phyloP scores from a whole-genome alignment of 345 rosid genomes.

The Turritis glabra region DNA sequence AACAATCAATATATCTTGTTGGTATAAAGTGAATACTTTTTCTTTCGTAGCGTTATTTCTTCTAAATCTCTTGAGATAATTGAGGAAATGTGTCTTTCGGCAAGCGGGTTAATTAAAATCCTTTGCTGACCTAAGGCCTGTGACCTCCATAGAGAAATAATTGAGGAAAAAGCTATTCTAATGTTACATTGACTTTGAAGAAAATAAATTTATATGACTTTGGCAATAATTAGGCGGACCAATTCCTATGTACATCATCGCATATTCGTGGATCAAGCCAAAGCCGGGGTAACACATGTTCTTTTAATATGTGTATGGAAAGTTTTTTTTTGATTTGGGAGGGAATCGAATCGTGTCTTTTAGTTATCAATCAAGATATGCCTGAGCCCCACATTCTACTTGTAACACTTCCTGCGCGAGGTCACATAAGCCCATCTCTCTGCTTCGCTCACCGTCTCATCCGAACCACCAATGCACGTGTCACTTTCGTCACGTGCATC shows the following conservation, averaged over 20 bases:
- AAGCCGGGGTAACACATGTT: neutral
- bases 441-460: constrained; percentile 55
- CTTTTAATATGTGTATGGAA: neutral
- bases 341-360: neutral
- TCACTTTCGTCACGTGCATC: constrained; percentile 49
- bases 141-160: too few relatives aligned
- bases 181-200: neutral
- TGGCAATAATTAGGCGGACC: neutral
- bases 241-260: neutral
- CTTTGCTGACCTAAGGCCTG: too few relatives aligned
- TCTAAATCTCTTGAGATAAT: too few relatives aligned
- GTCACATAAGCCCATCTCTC: constrained; percentile 69
- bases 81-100: too few relatives aligned
- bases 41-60: too few relatives aligned
- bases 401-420: constrained; percentile 52
- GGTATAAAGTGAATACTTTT: too few relatives aligned
- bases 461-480: constrained; percentile 35
- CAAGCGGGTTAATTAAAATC: too few relatives aligned
- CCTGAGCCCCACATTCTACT: constrained; percentile 33
- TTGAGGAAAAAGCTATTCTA: too few relatives aligned
- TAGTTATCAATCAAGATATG: neutral
- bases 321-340: too few relatives aligned
- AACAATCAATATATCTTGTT: too few relatives aligned
- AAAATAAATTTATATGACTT: neutral
- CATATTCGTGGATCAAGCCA: neutral